phyloP scores from a whole-genome alignment of 331 rosid species.

The Saraca asoca region DNA sequence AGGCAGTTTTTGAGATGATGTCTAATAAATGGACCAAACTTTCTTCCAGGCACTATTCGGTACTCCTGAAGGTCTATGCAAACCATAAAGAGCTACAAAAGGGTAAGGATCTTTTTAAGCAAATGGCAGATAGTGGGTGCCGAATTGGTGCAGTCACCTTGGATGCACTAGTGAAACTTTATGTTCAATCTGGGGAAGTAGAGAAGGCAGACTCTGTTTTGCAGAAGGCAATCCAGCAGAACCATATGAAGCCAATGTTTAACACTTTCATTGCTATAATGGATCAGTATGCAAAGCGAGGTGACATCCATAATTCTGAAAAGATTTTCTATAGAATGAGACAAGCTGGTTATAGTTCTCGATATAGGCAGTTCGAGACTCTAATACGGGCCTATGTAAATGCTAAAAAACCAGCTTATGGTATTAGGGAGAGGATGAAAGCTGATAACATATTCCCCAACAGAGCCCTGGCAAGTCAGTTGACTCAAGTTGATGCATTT shows the following conservation, averaged over 20 bases:
- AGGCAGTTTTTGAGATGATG: conserved; percentile 63
- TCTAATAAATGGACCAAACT: conserved; percentile 48
- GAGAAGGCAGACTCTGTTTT: conserved; percentile 80
- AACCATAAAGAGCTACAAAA: conserved; percentile 58
- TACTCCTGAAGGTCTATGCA: conserved; percentile 67
- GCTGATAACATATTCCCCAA: conserved; percentile 68
- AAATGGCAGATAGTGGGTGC: conserved; percentile 62
- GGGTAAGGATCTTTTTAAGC: conserved; percentile 76
- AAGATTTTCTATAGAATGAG: conserved; percentile 66
- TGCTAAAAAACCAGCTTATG: conserved; percentile 78
- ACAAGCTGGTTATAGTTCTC: conserved; percentile 57
- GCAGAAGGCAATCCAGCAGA: conserved; percentile 61
- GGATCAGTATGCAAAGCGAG: conserved; percentile 67
- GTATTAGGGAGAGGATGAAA: conserved; percentile 80
- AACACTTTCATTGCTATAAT: conserved; percentile 53
- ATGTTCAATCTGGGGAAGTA: conserved; percentile 71
- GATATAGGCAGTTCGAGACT: conserved; percentile 50
- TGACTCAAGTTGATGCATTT: conserved; percentile 65
- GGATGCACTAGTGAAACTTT: conserved; percentile 77
- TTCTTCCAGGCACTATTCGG: conserved; percentile 48
- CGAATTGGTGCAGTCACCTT: conserved; percentile 56
- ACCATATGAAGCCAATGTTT: conserved; percentile 54
- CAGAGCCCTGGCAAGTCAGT: conserved; percentile 38
- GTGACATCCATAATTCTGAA: conserved; percentile 86
- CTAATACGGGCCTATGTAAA: conserved; percentile 69